Evolutionary conservation across 1,284 basidiomycete genomes (phyloP), one percentile per base, ranked within the genome.

Genomic region (Ceratobasidium sp.): DNA sequence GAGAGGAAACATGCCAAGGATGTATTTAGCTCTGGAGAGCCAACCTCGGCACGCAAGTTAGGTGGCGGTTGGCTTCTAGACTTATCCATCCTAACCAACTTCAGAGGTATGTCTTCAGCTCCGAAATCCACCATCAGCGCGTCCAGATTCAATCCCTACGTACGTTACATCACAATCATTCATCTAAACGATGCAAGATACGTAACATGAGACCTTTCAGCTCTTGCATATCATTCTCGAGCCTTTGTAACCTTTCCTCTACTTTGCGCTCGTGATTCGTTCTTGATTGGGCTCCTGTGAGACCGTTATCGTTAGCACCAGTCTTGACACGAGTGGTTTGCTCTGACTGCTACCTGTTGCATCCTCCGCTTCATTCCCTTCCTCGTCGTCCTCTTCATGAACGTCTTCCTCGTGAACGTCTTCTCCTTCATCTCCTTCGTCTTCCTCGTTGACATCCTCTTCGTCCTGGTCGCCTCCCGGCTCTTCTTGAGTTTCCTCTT

Each of bases 211-310:
- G 13, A 15, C 7, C 56, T 33, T 73, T 73, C 26, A 73, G 20
- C 31, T 73, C 69, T 20, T 63, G 31, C 69, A 73, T 63, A 8
- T 17, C 26, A 4, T 45, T 45, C 45, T 73, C 69, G 13, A 73
- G 58, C 8, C 69, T 26, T 28, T 60, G 20, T 26, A 73, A 39
- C 20, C 69, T 39, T 17, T 35, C 20, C 10, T 61, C 58, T 33
- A 63, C 56, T 35, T 49, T 17, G n/a, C 45, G 28, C 28, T 73
- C 56, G 45, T 60, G 58, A n/a, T 1, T 45, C 17, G 33, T 39
- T 11, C 10, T 35, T 5, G 49, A 31, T 28, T 37, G 15, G 6
- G 13, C 1, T 39, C 49, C 65, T 53, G 20, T 7, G 13, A 15
- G 31, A 54, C 17, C 6, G 8, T 67, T 35, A 53, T 28, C n/a